Conservation (phyloP, 1,284 basidiomycete genomes). For the Schizophyllum amplum region DNA sequence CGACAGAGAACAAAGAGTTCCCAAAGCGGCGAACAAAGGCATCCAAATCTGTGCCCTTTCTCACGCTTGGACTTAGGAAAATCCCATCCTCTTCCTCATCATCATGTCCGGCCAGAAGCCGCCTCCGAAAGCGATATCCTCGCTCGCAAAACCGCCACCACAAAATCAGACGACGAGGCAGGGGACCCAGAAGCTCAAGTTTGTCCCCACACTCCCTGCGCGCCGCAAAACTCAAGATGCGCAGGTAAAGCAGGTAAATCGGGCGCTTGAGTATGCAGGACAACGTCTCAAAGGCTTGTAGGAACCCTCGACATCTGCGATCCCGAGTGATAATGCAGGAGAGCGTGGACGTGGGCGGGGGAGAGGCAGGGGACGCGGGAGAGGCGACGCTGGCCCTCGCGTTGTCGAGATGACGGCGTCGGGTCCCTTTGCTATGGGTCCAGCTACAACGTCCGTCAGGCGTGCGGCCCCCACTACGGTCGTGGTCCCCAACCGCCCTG, state of each 20-base stretch:
- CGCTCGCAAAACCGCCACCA: conserved; percentile 59
- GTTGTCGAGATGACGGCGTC: conserved; percentile 69
- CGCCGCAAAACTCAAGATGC: conserved; percentile 58
- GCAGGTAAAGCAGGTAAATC: conserved; percentile 34
- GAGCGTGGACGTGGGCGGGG: conserved; percentile 46
- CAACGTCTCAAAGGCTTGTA: conserved; percentile 21
- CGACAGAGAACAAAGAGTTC: not conserved
- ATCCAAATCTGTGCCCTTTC: not conserved
- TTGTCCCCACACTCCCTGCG: conserved; percentile 64
- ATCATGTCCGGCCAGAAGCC: not conserved
- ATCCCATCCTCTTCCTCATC: not conserved
- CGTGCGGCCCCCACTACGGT: not conserved
- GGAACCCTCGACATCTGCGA: conserved; percentile 39
- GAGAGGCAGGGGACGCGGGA: conserved; percentile 36
- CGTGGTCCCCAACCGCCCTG: not conserved
- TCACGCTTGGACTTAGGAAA: not conserved
- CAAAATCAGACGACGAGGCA: conserved; percentile 60
- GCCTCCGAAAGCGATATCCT: conserved; percentile 57
- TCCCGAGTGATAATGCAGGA: conserved; percentile 22
- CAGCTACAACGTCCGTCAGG: conserved; percentile 32
- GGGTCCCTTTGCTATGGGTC: conserved; percentile 80
- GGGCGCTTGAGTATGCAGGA: not conserved
- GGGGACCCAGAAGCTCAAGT: conserved; percentile 69
- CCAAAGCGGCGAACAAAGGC: not conserved
- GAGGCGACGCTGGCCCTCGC: conserved; percentile 43